These are phyloP conservation scores for Chaetothyriales sp. DNA, from an alignment of 2,329 filamentous ascomycete species.

Conservation along the genomic window DNA sequence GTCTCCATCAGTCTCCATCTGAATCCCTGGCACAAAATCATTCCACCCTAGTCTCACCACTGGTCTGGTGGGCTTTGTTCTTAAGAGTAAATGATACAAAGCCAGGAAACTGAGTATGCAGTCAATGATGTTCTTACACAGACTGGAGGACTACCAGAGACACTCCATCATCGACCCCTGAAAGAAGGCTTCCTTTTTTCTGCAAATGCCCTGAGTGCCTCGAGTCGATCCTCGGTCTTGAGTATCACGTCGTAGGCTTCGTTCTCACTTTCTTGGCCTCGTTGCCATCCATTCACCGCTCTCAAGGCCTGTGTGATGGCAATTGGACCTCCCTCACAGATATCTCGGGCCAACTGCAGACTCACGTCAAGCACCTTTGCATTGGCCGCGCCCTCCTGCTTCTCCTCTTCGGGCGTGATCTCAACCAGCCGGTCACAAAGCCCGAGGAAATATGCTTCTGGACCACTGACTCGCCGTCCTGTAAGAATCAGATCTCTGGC, in stretches of 20 bases:
- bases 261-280: slow-evolving; percentile 66
- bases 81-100: no score
- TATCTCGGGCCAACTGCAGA: slow-evolving; percentile 64
- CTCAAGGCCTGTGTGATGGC: slow-evolving; percentile 66
- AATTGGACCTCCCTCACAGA: slow-evolving; percentile 79
- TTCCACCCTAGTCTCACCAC: no score
- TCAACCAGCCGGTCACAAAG: slow-evolving; percentile 84
- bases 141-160: no score
- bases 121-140: no score
- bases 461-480: slow-evolving; percentile 65
- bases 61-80: no score
- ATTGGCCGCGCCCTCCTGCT: slow-evolving; percentile 45
- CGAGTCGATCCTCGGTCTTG: slow-evolving; percentile 69
- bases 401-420: slow-evolving; percentile 43
- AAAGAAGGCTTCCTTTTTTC: slow-evolving; percentile 62
- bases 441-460: slow-evolving; percentile 84
- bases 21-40: no score
- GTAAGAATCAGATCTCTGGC: slow-evolving; percentile 88
- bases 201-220: slow-evolving; percentile 74
- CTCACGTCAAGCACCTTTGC: slow-evolving; percentile 60
- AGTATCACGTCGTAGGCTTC: slow-evolving; percentile 74
- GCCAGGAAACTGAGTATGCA: no score
- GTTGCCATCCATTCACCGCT: slow-evolving; percentile 56
- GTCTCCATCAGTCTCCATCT: no score
- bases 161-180: slow-evolving; percentile 27